A percentile compares a stretch with the other conserved stretches of the same genome.
Conservation (phyloP, 768 basidiomycete genomes). For the Coprinopsis sp. region DNA sequence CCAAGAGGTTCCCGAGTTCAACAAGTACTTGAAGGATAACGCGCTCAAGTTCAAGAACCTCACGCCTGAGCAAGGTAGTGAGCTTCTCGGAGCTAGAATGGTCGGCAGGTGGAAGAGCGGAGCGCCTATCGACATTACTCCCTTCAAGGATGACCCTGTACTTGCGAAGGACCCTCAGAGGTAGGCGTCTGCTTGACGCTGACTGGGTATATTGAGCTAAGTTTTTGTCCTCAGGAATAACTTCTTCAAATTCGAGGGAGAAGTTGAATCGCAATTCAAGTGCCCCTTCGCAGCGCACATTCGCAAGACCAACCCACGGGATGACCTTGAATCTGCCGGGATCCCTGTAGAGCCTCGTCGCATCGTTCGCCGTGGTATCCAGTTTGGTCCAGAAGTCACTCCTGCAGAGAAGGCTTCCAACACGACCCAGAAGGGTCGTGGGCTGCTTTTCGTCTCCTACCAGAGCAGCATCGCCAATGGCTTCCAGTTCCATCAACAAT, state of each 20-base stretch:
- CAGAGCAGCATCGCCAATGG: conserved; percentile 36
- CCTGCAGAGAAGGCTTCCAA: conserved; percentile 26
- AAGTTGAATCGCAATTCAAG: conserved; percentile 29
- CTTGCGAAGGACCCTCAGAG: conserved; percentile 31
- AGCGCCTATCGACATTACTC: conserved; percentile 22
- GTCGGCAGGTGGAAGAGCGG: conserved; percentile 56
- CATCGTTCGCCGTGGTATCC: conserved; percentile 45
- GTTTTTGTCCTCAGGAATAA: conserved; percentile 29
- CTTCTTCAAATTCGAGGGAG: conserved; percentile 36
- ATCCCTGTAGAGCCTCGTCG: conserved; percentile 26
- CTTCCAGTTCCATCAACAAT: too few species aligned
- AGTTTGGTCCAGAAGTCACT: conserved; percentile 49
- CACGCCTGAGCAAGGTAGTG: conserved; percentile 36
- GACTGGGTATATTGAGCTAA: not conserved
- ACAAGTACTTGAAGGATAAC: conserved; percentile 39
- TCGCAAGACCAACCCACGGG: conserved; percentile 43
- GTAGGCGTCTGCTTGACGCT: conserved; percentile 18
- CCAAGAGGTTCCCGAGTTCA: conserved; percentile 50
- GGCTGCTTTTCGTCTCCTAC: conserved; percentile 41
- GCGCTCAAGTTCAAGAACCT: conserved; percentile 29
- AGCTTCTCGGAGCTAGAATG: conserved; percentile 48
- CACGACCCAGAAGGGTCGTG: conserved; percentile 40
- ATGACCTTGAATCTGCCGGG: conserved; percentile 32
- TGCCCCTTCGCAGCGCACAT: conserved; percentile 48
- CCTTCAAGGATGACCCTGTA: conserved; percentile 35